Percentiles rank a stretch among this genome's conserved stretches.
Conservation (phyloP, 169 alveolate genomes). For the Eimeria maxima region DNA sequence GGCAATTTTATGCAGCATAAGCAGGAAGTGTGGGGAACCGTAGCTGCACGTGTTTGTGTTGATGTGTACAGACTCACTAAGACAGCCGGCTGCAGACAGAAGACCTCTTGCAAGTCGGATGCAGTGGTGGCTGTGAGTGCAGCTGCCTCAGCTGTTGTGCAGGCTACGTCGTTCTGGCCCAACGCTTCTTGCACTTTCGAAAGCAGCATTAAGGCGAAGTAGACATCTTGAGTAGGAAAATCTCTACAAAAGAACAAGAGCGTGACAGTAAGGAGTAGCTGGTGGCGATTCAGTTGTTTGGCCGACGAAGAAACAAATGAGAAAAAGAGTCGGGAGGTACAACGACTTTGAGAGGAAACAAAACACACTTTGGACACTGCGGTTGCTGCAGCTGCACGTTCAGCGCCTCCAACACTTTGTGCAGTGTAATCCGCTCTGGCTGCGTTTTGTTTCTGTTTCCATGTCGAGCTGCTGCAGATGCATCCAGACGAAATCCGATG, state of each 20-base stretch:
- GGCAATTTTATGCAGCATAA: not conserved
- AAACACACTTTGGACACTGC: not conserved
- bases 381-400: not conserved
- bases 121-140: not conserved
- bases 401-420: constrained; percentile 30
- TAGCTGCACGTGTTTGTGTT: not conserved
- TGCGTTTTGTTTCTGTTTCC: not conserved
- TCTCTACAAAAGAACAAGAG: not conserved
- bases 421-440: not conserved
- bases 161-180: constrained; percentile 9
- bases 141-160: constrained; percentile 43
- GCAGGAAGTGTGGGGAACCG: not conserved
- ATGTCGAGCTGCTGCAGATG: not conserved
- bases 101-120: not conserved
- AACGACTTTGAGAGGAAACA: not conserved
- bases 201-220: constrained; percentile 41
- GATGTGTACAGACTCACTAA: not conserved
- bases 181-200: constrained; percentile 43
- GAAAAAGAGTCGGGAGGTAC: not conserved
- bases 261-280: not conserved
- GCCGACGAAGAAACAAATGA: not conserved
- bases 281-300: not conserved
- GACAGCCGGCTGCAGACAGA: constrained; percentile 8
- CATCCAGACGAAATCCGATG: not conserved
- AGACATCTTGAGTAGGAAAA: constrained; percentile 45